A percentile compares a stretch with the other conserved stretches of the same genome.
These are phyloP conservation scores for Trichosporon coremiiforme DNA, from an alignment of 1,284 basidiomycete genomes.

Conservation along the genomic window DNA sequence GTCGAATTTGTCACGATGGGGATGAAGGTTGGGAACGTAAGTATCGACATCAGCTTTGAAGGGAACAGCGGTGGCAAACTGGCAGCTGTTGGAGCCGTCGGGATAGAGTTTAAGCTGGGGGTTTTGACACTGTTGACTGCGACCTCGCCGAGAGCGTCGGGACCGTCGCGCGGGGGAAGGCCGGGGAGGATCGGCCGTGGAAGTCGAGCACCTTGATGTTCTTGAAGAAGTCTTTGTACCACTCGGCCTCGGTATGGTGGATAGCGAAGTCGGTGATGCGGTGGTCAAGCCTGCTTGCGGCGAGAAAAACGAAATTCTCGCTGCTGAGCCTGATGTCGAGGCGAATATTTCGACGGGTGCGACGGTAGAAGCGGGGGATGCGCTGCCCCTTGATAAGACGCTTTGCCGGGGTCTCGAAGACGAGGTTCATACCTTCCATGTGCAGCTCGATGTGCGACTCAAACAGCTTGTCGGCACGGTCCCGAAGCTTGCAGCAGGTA, in stretches of 20 bases:
- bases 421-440: not conserved
- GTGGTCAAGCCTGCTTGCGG: not conserved
- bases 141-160: not conserved
- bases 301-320: too few relatives aligned
- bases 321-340: not conserved
- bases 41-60: not conserved
- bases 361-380: not conserved
- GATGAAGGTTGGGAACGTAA: not conserved
- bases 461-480: not conserved
- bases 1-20: not conserved
- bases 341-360: not conserved
- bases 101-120: not conserved
- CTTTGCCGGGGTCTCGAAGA: not conserved
- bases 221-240: not conserved
- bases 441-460: conserved; percentile 5
- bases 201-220: conserved; percentile 2
- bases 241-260: not conserved
- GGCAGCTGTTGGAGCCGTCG: not conserved
- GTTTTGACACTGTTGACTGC: not conserved
- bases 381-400: not conserved
- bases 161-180: too few relatives aligned
- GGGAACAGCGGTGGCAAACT: not conserved
- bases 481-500: not conserved
- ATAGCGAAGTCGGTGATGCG: not conserved
- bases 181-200: not conserved